These are phyloP conservation scores for Trametes sanguinea DNA, from an alignment of 768 basidiomycete genomes.

Conservation along the genomic window DNA sequence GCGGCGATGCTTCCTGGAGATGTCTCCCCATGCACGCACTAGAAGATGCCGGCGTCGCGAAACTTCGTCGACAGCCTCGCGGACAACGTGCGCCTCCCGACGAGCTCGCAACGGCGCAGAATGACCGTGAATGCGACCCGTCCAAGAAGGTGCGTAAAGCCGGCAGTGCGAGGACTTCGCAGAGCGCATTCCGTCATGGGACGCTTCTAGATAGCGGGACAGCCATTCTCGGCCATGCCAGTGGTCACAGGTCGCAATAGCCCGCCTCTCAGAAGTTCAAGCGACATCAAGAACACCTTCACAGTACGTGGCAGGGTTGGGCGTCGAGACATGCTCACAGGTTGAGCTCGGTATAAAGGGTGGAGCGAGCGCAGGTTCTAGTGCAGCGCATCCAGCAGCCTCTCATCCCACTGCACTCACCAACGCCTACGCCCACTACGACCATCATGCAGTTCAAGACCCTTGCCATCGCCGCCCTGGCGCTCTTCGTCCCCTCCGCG, in stretches of 20 bases:
- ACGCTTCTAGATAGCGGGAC: neutral
- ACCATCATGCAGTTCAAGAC: constrained; percentile 24
- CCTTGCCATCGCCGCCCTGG: constrained; percentile 18
- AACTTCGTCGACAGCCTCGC: no score
- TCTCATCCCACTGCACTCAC: no score
- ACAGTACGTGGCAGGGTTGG: neutral
- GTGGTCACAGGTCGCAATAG: constrained; percentile 4
- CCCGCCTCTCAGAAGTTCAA: neutral
- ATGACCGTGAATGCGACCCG: constrained; percentile 12
- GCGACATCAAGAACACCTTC: constrained; percentile 12
- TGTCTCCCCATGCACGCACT: no score
- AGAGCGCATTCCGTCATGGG: constrained; percentile 5
- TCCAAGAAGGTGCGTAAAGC: neutral
- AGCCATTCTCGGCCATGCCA: neutral
- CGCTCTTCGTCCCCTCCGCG: constrained; percentile 16
- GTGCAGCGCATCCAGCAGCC: no score
- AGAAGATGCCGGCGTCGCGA: no score
- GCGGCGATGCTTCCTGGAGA: no score
- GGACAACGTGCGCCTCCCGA: neutral
- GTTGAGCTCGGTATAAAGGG: neutral
- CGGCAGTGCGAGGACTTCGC: neutral
- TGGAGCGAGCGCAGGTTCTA: no score
- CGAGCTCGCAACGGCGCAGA: neutral
- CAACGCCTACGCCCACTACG: no score
- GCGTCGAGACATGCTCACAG: neutral